These are phyloP conservation scores for Myriosclerotinia scirpicola DNA, from an alignment of 2,329 filamentous ascomycete genomes.

Conservation along the genomic window DNA sequence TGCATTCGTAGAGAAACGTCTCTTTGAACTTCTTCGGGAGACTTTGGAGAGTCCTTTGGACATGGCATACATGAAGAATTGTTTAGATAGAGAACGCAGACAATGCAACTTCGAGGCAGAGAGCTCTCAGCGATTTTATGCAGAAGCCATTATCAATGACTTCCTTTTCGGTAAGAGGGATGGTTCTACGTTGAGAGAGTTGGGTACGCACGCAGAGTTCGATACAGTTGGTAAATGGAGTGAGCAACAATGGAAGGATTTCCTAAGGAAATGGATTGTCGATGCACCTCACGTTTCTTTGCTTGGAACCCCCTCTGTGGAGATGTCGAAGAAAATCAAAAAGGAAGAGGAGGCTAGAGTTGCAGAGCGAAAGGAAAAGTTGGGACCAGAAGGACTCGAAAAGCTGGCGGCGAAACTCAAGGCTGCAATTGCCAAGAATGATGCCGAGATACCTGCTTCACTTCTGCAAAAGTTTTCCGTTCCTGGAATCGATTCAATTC, in stretches of 20 bases:
- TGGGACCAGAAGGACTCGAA: slow-evolving; percentile 81
- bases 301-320: slow-evolving; percentile 79
- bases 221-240: slow-evolving; percentile 76
- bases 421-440: slow-evolving; percentile 82
- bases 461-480: slow-evolving; percentile 81
- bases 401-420: slow-evolving; percentile 74
- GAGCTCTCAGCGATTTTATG: slow-evolving; percentile 76
- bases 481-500: slow-evolving; percentile 84
- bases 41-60: slow-evolving; percentile 79
- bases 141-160: slow-evolving; percentile 83
- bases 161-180: slow-evolving; percentile 87
- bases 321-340: slow-evolving; percentile 79
- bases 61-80: slow-evolving; percentile 87
- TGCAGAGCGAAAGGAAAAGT: slow-evolving; percentile 71
- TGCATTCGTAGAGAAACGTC: slow-evolving; percentile 76
- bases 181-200: slow-evolving; percentile 68
- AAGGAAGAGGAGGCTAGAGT: slow-evolving; percentile 76
- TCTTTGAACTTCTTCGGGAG: slow-evolving; percentile 80
- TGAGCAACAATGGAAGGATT: slow-evolving; percentile 79
- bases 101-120: slow-evolving; percentile 84
- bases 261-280: slow-evolving; percentile 78
- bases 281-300: slow-evolving; percentile 86
- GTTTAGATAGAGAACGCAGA: slow-evolving; percentile 76
- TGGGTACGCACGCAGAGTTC: slow-evolving; percentile 58
- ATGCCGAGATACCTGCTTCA: slow-evolving; percentile 77